Evolutionary conservation across 2,329 filamentous ascomycete genomes (phyloP), one percentile per base, ranked within the genome.

Genomic region (Gaeumannomyces tritici): DNA sequence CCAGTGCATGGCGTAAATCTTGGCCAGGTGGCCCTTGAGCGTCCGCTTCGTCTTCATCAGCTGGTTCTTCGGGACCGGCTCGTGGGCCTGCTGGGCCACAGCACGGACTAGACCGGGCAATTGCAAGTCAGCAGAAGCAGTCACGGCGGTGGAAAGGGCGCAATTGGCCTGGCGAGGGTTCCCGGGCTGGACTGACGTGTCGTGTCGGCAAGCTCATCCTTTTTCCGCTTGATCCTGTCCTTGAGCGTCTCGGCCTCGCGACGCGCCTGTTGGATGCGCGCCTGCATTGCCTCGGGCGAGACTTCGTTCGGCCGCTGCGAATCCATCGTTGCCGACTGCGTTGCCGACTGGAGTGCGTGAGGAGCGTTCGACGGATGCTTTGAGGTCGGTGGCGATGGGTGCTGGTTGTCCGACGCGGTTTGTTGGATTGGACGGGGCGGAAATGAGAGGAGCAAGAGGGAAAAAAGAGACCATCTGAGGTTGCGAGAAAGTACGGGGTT

Each of bases 1-100:
- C 95, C 95, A 99, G 82, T 99, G 95, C 95, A 99, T 99, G 71
- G 95, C 95, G 77, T 99, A 99, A 72, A 99, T 99, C 81, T 99
- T 99, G 71, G 95, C 95, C 69, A 99, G 80, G 83, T 99, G 95
- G 68, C 95, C 95, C 81, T 98, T 98, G 69, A 99, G 83, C 60
- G 93, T 97, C 72, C 92, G 90, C 81, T 96, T 95, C 67, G 93
- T 90, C 83, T 95, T 96, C 95, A 99, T 98, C 74, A 93, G 85
- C 74, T 87, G 84, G 77, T 96, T 95, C 77, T 90, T 89, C 67
- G 93, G 92, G 70, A 99, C 87, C 68, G 90, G 83, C 76, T 98
- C 95, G 77, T 96, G 93, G 68, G 93, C 89, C 79, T 93, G 90
- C 75, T 92, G 88, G 71, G 95, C 90, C 70, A 98, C 91, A 78